Conservation (phyloP, 352 stramenopile genomes). For the Pythium chondricola region DNA sequence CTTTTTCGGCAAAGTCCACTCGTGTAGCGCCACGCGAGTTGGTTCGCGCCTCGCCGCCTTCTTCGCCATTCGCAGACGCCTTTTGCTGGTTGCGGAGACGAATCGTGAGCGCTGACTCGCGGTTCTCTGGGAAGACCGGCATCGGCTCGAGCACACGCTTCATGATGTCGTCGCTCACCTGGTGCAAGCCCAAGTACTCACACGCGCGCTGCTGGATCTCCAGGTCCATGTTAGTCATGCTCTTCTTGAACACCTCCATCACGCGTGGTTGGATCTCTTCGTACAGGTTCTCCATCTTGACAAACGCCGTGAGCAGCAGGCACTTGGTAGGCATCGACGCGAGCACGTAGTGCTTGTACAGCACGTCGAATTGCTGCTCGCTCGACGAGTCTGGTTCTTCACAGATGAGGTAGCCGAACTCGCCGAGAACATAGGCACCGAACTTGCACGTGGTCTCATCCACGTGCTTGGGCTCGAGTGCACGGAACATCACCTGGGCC, state of each 20-base stretch:
- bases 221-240: constrained; percentile 92
- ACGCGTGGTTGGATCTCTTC: constrained; percentile 85
- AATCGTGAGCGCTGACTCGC: constrained; percentile 62
- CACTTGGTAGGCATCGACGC: constrained; percentile 82
- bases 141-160: constrained; percentile 96
- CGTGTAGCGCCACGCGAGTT: constrained; percentile 9
- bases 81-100: constrained; percentile 72
- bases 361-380: constrained; percentile 92
- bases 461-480: constrained; percentile 89
- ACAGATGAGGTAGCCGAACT: constrained; percentile 96
- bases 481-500: constrained; percentile 80
- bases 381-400: constrained; percentile 86
- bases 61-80: constrained; percentile 19
- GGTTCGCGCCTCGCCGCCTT: constrained; percentile 9
- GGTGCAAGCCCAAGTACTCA: constrained; percentile 93
- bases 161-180: constrained; percentile 82
- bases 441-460: constrained; percentile 95
- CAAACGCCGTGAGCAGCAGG: constrained; percentile 94
- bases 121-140: constrained; percentile 94
- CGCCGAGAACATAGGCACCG: constrained; percentile 94
- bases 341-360: constrained; percentile 95
- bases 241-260: constrained; percentile 89
- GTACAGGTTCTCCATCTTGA: constrained; percentile 92
- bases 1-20: constrained; percentile 9
- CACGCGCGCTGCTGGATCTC: constrained; percentile 97